Evolutionary conservation across 23 red algal genomes (phyloP), one percentile per base, ranked within the genome.

Genomic region (Gracilaria domingensis): DNA sequence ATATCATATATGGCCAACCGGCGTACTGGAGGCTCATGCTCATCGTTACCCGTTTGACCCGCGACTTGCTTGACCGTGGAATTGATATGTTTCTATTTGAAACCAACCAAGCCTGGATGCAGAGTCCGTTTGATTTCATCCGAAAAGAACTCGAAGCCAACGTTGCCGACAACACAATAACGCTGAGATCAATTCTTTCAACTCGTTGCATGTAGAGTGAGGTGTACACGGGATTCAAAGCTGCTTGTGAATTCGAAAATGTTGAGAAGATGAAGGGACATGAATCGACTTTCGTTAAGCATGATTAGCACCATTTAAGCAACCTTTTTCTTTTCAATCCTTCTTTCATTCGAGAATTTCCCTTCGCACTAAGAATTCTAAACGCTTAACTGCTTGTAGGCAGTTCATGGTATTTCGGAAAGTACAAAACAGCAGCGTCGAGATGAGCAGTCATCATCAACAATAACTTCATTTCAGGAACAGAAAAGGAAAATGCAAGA

Each of bases 401-500:
- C 1, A 86, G 93, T 34, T 83, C 76, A 54, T 95, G 93, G 93
- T 95, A 95, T 34, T 70, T 64, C 13, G 80, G 87, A 29, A 73
- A 75, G 56, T 95, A 95, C 66, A 50, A 49, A 28, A 88, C 61
- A 21, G 28, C 18, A 45, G 75, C 82, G 37, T 80, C 88, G 8
- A 81, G 54, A 44, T 54, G 70, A 0, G 86, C 93, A 28, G 86
- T 95, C 1, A 62, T 91, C 38, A 88, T 95, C 35, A 95, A 91
- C 79, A 90, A 88, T 32, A 95, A 95, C 93, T 95, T 95, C 70
- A 62, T 95, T 30, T 79, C 73, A 48, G 93, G 93, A 26, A 83
- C 75, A 28, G 81, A 84, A 21, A 83, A 83, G 61, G 91, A 95
- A 53, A 89, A 83, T 17, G 34, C 54, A 37, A 75, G 86, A 28